Evolutionary conservation across 139 green algal species (phyloP).

Genomic region (Picochlorum sp.): DNA sequence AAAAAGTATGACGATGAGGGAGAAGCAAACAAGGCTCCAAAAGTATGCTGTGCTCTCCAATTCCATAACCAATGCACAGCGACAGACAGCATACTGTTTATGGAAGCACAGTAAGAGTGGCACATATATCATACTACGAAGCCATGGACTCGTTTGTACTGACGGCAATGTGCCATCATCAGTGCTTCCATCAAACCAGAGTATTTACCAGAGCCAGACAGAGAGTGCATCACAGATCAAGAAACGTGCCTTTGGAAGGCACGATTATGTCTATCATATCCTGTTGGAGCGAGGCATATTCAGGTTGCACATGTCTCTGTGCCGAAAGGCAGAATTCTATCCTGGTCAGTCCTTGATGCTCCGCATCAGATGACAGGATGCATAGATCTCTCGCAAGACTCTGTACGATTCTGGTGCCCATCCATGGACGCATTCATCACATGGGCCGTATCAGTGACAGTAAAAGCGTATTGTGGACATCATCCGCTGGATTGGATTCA

Average conservation of each 20-base stretch:
- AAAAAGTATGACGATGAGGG: constrained; percentile 5
- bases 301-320: constrained; percentile 9
- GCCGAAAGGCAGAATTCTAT: neutral
- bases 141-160: neutral
- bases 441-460: too few species aligned
- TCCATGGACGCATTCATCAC: too few species aligned
- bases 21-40: constrained; percentile 25
- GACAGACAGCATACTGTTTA: neutral
- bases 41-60: constrained; percentile 28
- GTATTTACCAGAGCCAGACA: constrained; percentile 10
- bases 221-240: constrained; percentile 7
- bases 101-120: neutral
- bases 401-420: too few species aligned
- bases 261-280: too few species aligned
- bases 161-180: neutral
- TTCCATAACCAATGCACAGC: neutral
- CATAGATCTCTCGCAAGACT: too few species aligned
- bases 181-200: constrained; percentile 6
- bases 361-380: neutral
- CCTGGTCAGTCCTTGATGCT: neutral
- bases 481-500: too few species aligned
- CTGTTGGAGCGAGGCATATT: neutral
- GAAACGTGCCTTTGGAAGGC: constrained; percentile 4
- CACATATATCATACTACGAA: neutral
- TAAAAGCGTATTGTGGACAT: too few species aligned